Conservation (phyloP, 1,284 basidiomycete genomes). For the Agroathelia rolfsii region DNA sequence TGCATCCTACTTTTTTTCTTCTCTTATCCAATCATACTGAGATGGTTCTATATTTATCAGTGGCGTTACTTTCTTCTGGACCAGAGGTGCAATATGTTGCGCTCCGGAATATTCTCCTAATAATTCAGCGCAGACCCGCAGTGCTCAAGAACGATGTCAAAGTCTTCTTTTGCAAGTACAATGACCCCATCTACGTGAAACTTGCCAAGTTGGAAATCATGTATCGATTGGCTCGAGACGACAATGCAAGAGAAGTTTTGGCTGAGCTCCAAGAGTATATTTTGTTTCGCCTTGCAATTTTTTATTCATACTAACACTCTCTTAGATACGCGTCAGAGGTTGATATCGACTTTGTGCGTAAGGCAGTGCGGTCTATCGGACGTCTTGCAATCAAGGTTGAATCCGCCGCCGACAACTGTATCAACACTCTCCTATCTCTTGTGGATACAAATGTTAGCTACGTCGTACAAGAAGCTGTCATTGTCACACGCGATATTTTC, state of each 20-base stretch:
- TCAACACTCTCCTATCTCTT: conserved; percentile 77
- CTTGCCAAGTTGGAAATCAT: conserved; percentile 98
- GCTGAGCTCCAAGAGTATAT: conserved; percentile 90
- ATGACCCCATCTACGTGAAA: conserved; percentile 98
- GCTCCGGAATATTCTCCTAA: conserved; percentile 90
- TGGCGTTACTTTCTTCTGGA: conserved; percentile 89
- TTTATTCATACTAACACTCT: conserved; percentile 7
- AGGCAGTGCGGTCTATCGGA: conserved; percentile 94
- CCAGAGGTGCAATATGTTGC: conserved; percentile 99
- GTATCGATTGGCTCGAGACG: conserved; percentile 86
- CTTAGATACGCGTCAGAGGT: conserved; percentile 93
- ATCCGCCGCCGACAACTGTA: conserved; percentile 81
- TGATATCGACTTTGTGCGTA: conserved; percentile 96
- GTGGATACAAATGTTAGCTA: conserved; percentile 94
- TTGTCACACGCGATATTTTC: conserved; percentile 98
- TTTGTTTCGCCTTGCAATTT: background rate
- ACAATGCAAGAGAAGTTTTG: conserved; percentile 86
- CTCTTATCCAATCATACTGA: conserved; percentile 4
- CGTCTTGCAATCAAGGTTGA: conserved; percentile 96
- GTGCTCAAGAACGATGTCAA: conserved; percentile 96
- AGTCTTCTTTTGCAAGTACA: conserved; percentile 99
- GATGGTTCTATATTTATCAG: conserved; percentile 29
- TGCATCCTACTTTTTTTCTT: conserved; percentile 4
- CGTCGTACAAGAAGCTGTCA: conserved; percentile 95
- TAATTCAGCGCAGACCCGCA: conserved; percentile 88